These are phyloP conservation scores for Aspergillus sparsus DNA, from an alignment of 495 filamentous ascomycete genomes.

Conservation along the genomic window DNA sequence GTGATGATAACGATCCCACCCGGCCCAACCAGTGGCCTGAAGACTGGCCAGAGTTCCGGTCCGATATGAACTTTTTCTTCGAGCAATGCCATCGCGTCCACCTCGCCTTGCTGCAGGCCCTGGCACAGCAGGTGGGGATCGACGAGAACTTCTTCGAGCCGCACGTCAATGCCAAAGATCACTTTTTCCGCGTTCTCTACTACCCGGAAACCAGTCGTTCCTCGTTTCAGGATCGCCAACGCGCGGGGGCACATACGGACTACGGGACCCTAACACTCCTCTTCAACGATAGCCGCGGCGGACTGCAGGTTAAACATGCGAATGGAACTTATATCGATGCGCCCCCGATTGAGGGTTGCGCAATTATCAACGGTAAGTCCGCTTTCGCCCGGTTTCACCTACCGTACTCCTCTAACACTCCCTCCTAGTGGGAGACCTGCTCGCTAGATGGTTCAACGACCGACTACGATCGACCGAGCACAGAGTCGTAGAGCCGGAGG, in stretches of 20 bases:
- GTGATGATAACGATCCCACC: conserved; percentile 14
- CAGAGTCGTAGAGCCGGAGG: conserved; percentile 13
- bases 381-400: background rate
- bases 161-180: conserved; percentile 7
- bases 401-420: background rate
- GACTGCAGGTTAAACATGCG: conserved; percentile 12
- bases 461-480: conserved; percentile 14
- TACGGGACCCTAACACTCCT: conserved; percentile 15
- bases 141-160: conserved; percentile 10
- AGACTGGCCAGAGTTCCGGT: conserved; percentile 10
- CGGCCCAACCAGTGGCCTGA: conserved; percentile 17
- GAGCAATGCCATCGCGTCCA: conserved; percentile 14
- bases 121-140: conserved; percentile 13
- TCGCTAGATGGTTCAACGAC: conserved; percentile 19
- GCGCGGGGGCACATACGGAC: conserved; percentile 16
- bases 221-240: conserved; percentile 8
- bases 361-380: conserved; percentile 17
- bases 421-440: conserved; percentile 17
- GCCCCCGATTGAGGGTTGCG: conserved; percentile 15
- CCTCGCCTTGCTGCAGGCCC: conserved; percentile 11
- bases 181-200: conserved; percentile 13
- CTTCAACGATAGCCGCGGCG: conserved; percentile 14
- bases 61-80: conserved; percentile 17
- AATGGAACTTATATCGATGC: conserved; percentile 13
- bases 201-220: conserved; percentile 10